Base-by-base conservation (phyloP, 1,139 yeast genomes). In the Nematodospora anomalae region DNA sequence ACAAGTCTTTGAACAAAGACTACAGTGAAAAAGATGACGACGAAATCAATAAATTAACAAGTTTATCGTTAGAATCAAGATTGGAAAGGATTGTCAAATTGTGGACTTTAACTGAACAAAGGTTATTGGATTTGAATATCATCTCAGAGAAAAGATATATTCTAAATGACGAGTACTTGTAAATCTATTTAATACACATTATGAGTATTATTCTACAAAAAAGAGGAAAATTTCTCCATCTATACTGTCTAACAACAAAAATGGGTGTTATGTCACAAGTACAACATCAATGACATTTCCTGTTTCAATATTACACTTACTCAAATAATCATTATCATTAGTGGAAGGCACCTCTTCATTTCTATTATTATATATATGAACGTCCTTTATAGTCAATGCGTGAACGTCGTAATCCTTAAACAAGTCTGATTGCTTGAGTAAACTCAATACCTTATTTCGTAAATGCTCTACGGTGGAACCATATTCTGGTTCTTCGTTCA, bases 381-480 rank as follows among this genome's bases (percentile, higher is more conserved):
- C 67, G 50, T 58, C 41, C 30, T 48, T 26, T 3, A 33, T 41
- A 3, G 52, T 38, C 14, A 60, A 40, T 3, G 47, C 42, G 7
- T 50, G 42, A 9, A 48, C 40, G 12, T 55, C 46, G 30, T 51
- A 58, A 12, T 52, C 63, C 24, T 55, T 51, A 41, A 61, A 73
- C 9, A 77, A 52, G 5, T 65, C 64, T 0, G 87, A 78, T 9
- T 72, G 74, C 38, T 71, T 68, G 45, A 83, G 74, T 39, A 83
- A 64, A 28, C 63, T 57, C 30, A 77, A 62, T 2, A 79, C 58
- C 48, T 78, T 80, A 2, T 60, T 49, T 41, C 89, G 70, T 41
- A 87, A 66, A 46, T 81, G 80, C 16, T 67, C 71, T 16, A 89
- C 67, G 8, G 83, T 76, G 6, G 89, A 78, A 1, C 95, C 95